phyloP scores from a whole-genome alignment of 768 basidiomycete genomes.

The Clitopilus passeckerianus region DNA sequence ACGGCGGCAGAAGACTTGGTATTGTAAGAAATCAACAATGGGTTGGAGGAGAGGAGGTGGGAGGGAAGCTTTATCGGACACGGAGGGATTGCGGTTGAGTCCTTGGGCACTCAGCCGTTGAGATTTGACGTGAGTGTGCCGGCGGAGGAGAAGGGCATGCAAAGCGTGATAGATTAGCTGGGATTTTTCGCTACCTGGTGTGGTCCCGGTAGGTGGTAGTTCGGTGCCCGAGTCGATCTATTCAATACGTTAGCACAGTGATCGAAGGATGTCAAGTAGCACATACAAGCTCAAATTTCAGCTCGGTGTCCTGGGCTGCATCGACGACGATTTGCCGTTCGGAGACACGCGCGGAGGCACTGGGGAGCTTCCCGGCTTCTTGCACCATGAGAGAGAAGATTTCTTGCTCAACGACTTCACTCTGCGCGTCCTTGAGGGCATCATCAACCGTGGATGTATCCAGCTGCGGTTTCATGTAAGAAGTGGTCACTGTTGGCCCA shows the following conservation, averaged over 20 bases:
- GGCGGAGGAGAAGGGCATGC: constrained; percentile 58
- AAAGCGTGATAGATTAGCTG: constrained; percentile 66
- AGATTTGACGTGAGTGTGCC: constrained; percentile 46
- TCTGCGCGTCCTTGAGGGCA: constrained; percentile 54
- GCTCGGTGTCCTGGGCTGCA: constrained; percentile 63
- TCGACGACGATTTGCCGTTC: constrained; percentile 76
- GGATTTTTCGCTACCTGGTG: constrained; percentile 34
- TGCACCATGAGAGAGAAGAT: constrained; percentile 69
- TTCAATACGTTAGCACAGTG: not conserved
- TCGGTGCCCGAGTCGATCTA: constrained; percentile 28
- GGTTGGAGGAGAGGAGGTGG: constrained; percentile 58
- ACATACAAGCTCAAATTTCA: constrained; percentile 68
- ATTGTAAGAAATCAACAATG: constrained; percentile 76
- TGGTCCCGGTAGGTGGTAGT: constrained; percentile 11
- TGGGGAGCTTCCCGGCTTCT: constrained; percentile 74
- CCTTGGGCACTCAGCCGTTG: constrained; percentile 28
- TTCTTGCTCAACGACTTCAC: constrained; percentile 75
- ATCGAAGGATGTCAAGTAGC: not conserved
- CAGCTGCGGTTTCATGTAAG: constrained; percentile 27
- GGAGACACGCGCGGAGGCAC: constrained; percentile 72
- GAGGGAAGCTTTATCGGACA: constrained; percentile 6
- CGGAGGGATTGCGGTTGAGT: constrained; percentile 11
- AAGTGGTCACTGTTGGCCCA: constrained; percentile 26
- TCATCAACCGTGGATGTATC: constrained; percentile 40
- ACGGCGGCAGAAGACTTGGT: constrained; percentile 66